Base-by-base conservation (phyloP, 768 basidiomycete species). In the Thelephora ganbajun region DNA sequence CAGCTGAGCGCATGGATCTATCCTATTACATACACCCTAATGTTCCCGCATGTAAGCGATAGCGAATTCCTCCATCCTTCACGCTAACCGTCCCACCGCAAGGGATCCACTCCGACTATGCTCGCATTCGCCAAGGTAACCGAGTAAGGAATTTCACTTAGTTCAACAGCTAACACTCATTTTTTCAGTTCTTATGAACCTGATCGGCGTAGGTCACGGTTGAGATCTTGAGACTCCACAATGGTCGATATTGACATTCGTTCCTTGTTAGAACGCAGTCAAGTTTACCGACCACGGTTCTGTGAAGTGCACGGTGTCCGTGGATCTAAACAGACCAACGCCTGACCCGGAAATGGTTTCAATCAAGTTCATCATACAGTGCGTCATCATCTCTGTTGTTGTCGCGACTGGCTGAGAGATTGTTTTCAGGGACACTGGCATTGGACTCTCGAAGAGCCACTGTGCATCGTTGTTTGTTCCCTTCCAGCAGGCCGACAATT, bases 401-500 rank as follows among this genome's bases (percentile, higher is more conserved):
- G 9, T 36, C 9, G 23, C 6, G 39, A 6, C 33, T 56, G 3
- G 16, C n/a, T 39, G 47, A 12, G n/a, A 12, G 16, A n/a, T n/a
- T n/a, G 14, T 39, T 37, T 43, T 19, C 51, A 81, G 77, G 56
- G 83, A 86, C 57, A 80, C 80, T 5, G 83, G 83, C 2, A 84
- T 84, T 36, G 82, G 83, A 1, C 62, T 86, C 46, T 6, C 66
- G 74, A 6, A 55, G 53, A 77, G 71, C 50, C 82, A 84, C 51
- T 74, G 79, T 2, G 77, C 79, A 43, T 67, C 76, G 6, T 62
- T 86, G 3, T 86, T 84, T 53, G 74, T 79, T 16, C 83, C 83
- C 7, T 86, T 86, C 54, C 79, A 80, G 53, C 83, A 86, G 62
- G 82, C 81, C 9, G 83, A 84, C 66, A 83, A 80, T 52, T 83